A percentile compares a stretch with the other conserved stretches of the same genome.
phyloP scores from a whole-genome alignment of 1,284 basidiomycete species.

The Cryptococcus sp. region DNA sequence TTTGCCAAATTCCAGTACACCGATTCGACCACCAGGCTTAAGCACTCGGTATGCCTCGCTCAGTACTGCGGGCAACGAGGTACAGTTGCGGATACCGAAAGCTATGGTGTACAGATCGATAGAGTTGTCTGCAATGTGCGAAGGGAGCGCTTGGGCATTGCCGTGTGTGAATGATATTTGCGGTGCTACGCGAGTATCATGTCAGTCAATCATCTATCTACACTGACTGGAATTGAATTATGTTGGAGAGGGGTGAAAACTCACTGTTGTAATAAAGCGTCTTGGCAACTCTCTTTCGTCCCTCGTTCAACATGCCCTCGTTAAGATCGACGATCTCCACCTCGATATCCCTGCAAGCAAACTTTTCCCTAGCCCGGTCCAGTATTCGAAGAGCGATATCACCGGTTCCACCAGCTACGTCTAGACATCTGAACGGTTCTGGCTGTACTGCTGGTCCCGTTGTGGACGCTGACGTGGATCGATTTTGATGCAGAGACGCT shows the following conservation, averaged over 20 bases:
- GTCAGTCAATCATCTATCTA: not conserved
- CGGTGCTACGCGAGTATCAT: slow-evolving; percentile 64
- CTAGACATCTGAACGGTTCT: slow-evolving; percentile 66
- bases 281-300: slow-evolving; percentile 84
- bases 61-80: slow-evolving; percentile 84
- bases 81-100: slow-evolving; percentile 98
- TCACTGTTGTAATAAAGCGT: slow-evolving; percentile 95
- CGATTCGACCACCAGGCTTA: slow-evolving; percentile 94
- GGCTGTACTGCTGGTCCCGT: slow-evolving; percentile 52
- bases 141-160: slow-evolving; percentile 81
- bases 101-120: slow-evolving; percentile 98
- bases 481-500: slow-evolving; percentile 43
- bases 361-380: slow-evolving; percentile 84
- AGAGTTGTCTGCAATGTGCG: slow-evolving; percentile 67
- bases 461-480: slow-evolving; percentile 15
- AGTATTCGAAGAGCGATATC: slow-evolving; percentile 95
- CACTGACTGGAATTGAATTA: not conserved
- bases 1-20: slow-evolving; percentile 94
- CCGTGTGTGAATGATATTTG: slow-evolving; percentile 92
- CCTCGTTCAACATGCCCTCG: slow-evolving; percentile 90
- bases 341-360: slow-evolving; percentile 81
- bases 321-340: slow-evolving; percentile 97
- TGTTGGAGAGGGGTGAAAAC: slow-evolving; percentile 48
- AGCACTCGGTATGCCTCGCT: slow-evolving; percentile 90
- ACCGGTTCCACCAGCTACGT: slow-evolving; percentile 96